Evolutionary conservation across 257 asterid species (phyloP).

Genomic region (Cordia subcordata): DNA sequence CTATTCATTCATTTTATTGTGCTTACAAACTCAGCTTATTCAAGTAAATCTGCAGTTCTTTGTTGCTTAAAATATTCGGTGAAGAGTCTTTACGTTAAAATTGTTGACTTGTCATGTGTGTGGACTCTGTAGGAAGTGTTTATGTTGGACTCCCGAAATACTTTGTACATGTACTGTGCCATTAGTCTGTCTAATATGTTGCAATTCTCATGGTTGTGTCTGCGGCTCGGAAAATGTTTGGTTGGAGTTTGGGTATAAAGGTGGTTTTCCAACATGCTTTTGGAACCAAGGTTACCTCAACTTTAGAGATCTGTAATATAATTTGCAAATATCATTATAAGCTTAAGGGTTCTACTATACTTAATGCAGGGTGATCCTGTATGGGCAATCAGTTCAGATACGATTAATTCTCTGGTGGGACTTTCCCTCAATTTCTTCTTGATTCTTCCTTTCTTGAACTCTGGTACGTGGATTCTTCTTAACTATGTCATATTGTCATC

Average conservation of each 20-base stretch:
- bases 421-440: constrained; percentile 94
- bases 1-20: too few species aligned
- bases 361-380: constrained; percentile 92
- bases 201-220: too few species aligned
- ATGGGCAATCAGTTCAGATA: constrained; percentile 86
- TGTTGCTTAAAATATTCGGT: background rate
- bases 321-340: background rate
- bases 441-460: constrained; percentile 66
- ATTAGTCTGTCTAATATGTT: too few species aligned
- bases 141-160: too few species aligned
- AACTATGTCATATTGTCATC: background rate
- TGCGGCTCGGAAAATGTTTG: too few species aligned
- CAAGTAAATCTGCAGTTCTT: background rate
- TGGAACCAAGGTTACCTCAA: background rate
- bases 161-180: too few species aligned
- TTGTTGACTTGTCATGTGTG: too few species aligned
- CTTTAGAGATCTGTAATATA: background rate
- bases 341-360: constrained; percentile 3
- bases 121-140: too few species aligned
- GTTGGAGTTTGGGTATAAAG: too few species aligned
- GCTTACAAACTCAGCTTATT: too few species aligned
- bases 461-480: constrained; percentile 36
- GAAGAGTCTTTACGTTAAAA: too few species aligned
- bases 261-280: background rate
- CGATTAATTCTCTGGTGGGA: constrained; percentile 60